Percentiles rank a stretch among this genome's conserved stretches.
Conservation (phyloP, 257 asterid species). For the Penstemon davidsonii region DNA sequence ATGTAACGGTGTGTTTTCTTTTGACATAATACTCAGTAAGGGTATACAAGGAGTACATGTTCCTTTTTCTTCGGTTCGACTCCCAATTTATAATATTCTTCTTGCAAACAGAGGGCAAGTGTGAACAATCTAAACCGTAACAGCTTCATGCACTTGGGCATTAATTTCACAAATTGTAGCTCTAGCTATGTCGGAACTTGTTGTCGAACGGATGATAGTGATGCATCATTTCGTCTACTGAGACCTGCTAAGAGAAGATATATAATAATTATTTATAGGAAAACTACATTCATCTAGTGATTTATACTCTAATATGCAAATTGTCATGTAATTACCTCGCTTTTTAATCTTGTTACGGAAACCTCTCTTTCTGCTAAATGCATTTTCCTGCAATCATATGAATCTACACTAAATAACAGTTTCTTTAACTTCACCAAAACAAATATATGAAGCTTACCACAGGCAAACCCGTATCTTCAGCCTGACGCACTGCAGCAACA, state of each 20-base stretch:
- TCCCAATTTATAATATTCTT: too few species aligned
- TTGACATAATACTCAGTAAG: too few species aligned
- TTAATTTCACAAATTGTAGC: too few species aligned
- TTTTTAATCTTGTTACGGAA: slow-evolving; percentile 90
- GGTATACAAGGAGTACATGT: too few species aligned
- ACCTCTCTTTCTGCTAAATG: slow-evolving; percentile 93
- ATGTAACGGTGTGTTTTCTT: too few species aligned
- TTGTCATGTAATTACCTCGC: slow-evolving; percentile 38
- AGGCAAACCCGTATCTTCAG: slow-evolving; percentile 64
- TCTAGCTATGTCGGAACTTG: slow-evolving; percentile 29
- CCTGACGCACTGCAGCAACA: slow-evolving; percentile 84
- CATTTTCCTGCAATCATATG: slow-evolving; percentile 70
- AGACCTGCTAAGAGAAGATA: slow-evolving; percentile 24
- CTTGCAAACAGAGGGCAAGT: too few species aligned
- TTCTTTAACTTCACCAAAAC: background rate
- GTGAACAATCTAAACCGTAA: too few species aligned
- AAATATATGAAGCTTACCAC: slow-evolving; percentile 57
- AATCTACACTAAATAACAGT: slow-evolving; percentile 6
- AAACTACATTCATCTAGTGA: too few species aligned
- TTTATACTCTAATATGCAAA: too few species aligned
- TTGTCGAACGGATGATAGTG: slow-evolving; percentile 19
- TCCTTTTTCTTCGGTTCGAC: too few species aligned
- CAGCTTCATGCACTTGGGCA: too few species aligned
- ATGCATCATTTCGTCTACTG: slow-evolving; percentile 29
- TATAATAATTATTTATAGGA: too few species aligned